Percentiles rank a stretch among this genome's conserved stretches.
phyloP scores from a whole-genome alignment of 108 stramenopile species.

The Skeletonema grethae region DNA sequence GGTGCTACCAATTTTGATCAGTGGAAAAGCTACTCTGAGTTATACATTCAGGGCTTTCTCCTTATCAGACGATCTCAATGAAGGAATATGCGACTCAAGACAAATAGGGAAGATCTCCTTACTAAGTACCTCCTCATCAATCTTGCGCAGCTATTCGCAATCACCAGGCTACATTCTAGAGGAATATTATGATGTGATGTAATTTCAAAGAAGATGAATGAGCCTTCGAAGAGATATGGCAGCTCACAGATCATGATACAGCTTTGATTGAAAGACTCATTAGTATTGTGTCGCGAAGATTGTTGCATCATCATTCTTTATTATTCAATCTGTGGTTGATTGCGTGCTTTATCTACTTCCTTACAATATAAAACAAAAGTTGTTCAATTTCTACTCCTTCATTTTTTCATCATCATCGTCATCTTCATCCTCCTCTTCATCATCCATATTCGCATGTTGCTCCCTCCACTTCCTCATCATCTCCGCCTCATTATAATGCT shows the following conservation, averaged over 20 bases:
- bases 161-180: not conserved
- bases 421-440: constrained; percentile 57
- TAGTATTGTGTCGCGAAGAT: not conserved
- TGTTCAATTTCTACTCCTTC: constrained; percentile 13
- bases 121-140: no score
- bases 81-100: no score
- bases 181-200: not conserved
- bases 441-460: constrained; percentile 61
- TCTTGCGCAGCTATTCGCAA: not conserved
- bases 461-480: constrained; percentile 67
- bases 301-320: not conserved
- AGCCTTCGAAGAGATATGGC: not conserved
- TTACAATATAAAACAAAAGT: not conserved
- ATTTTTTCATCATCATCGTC: constrained; percentile 30
- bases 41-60: no score
- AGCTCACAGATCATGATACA: not conserved
- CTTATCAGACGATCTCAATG: no score
- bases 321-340: not conserved
- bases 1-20: no score
- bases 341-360: not conserved
- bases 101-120: no score
- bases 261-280: not conserved
- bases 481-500: constrained; percentile 91
- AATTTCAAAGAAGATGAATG: not conserved
- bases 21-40: no score